Evolutionary conservation across 345 rosid genomes (phyloP), one percentile per base, ranked within the genome.

Genomic region (Mercurialis annua): DNA sequence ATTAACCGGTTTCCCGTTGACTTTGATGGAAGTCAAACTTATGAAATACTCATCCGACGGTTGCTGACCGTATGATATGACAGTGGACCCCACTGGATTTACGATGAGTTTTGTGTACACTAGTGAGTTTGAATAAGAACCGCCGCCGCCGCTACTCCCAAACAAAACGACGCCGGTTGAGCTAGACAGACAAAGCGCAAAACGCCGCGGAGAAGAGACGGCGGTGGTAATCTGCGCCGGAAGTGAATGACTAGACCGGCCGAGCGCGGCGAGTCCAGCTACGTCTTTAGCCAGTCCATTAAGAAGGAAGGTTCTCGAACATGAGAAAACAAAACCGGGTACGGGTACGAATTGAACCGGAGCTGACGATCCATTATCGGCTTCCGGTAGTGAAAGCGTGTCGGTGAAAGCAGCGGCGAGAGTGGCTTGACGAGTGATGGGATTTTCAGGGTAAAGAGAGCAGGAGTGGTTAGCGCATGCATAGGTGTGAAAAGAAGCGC

Each of bases 121-220:
- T 14, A 75, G 66, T 17, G 66, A 71, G 31, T 64, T 67, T 1
- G 76, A 34, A 68, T 80, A 80, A 14, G 81, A 81, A 21, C 78
- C 83, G 4, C 56, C 40, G 40, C n/a, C n/a, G n/a, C n/a, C n/a
- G n/a, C n/a, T n/a, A 33, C 70, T 14, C 16, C 78, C 83, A 18
- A 80, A 11, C 9, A 70, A 61, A 15, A 57, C 44, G 6, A 61
- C 64, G 6, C 75, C 79, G n/a, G 47, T 18, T 0, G 79, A 75
- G 27, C 68, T 57, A 1, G 83, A 48, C 9, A 75, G 58, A 33
- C 78, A 75, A 48, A 75, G 40, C 58, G 75, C 75, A 62, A 80
- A 80, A 65, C 11, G 54, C 21, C 40, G 70, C 4, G 75, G 75
- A 44, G 61, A 48, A 23, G 76, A 64, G 52, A 66, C 51, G 17